Percentiles rank a stretch among this genome's conserved stretches.
Conservation (phyloP, 2,329 filamentous ascomycete genomes). For the Pseudogymnoascus sp. region DNA sequence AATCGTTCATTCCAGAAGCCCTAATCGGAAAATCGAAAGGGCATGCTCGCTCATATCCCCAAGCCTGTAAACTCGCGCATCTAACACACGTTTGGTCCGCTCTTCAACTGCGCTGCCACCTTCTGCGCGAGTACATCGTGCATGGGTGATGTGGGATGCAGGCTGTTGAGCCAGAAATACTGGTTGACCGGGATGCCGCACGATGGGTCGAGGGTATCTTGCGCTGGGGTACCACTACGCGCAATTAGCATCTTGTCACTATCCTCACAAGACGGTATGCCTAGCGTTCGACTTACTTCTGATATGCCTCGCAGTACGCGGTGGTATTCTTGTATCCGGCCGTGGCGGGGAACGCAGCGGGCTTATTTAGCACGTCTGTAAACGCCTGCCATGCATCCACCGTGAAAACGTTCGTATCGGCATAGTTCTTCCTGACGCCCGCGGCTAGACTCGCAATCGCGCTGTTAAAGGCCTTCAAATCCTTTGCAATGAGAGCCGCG, state of each 20-base stretch:
- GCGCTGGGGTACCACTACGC: constrained; percentile 37
- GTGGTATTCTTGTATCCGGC: constrained; percentile 47
- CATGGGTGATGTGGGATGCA: constrained; percentile 57
- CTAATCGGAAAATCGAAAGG: not conserved
- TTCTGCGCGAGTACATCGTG: constrained; percentile 50
- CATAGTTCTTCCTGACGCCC: constrained; percentile 27
- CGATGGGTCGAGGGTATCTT: constrained; percentile 34
- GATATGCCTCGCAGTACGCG: constrained; percentile 45
- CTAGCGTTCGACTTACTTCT: constrained; percentile 36
- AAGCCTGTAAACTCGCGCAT: not conserved
- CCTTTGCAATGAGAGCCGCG: constrained; percentile 33
- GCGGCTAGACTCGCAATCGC: constrained; percentile 35
- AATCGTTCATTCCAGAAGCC: not conserved
- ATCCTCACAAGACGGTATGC: not conserved
- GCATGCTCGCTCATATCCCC: not conserved
- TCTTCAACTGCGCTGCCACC: constrained; percentile 34
- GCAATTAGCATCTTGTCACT: constrained; percentile 11
- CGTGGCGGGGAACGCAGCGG: constrained; percentile 42
- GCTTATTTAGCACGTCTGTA: constrained; percentile 43
- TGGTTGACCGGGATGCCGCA: constrained; percentile 51
- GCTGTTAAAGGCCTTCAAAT: constrained; percentile 45
- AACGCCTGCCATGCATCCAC: constrained; percentile 48
- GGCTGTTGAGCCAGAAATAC: constrained; percentile 56
- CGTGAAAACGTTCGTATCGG: constrained; percentile 41
- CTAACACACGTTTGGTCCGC: constrained; percentile 35